Evolutionary conservation across 352 stramenopile species (phyloP), one percentile per base, ranked within the genome.

Genomic region (Albugo laibachii): DNA sequence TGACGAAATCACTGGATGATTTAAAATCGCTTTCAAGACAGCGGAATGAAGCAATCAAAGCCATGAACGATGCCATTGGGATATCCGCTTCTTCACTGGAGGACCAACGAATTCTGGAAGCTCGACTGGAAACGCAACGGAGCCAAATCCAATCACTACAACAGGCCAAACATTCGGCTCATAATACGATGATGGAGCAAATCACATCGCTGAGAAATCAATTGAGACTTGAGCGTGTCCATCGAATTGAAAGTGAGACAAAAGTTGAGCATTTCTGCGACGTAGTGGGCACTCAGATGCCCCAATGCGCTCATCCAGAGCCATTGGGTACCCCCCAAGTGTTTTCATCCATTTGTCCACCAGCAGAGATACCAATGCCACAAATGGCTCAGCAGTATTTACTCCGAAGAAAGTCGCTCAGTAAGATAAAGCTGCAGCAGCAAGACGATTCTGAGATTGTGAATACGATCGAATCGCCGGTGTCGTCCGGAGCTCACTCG

Each of bases 111-210:
- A 55, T 60, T 2, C 56, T 89, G 8, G 69, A 80, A 8, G 48
- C 45, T 13, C 66, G 76, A 49, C 50, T 89, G 2, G 66, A 78
- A 46, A 61, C 48, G 2, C 77, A 89, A 47, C 65, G 67, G 14
- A 55, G 63, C 53, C 77, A 87, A 27, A 59, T 89, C 11, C 70
- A 83, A 36, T 75, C 84, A 49, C 61, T 91, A 18, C 83, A 83
- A 47, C 63, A 61, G 20, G 65, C 77, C 27, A 91, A 91, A 50
- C 77, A 63, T 11, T 42, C 84, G 50, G 39, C 87, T 18, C 74
- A 91, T 38, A 84, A 81, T 36, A 73, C 75, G 27, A 87, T 88
- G 74, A 58, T 91, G 12, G 75, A 87, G 47, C 77, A 91, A 41
- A 58, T 91, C 13, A 59, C 78, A 10, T 69, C 68, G 0, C 47